Conservation (phyloP, 257 asterid species). For the Capsicum rhomboideum region DNA sequence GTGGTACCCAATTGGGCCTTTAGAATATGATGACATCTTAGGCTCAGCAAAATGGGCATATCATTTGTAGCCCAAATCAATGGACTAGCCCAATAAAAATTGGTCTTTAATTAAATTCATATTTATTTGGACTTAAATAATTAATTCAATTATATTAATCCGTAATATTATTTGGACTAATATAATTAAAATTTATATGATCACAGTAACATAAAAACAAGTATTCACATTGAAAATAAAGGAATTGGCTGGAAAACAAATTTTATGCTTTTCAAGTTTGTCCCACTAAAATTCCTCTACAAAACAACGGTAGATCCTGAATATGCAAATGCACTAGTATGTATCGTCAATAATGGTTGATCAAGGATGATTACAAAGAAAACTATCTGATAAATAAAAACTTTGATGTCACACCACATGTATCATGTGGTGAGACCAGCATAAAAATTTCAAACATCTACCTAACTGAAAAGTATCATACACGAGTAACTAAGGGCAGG, state of each 20-base stretch:
- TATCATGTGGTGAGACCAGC: background rate
- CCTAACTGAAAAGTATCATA: background rate
- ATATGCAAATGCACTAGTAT: background rate
- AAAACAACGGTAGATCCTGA: background rate
- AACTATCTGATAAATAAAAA: background rate
- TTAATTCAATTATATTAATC: no score
- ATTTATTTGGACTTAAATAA: no score
- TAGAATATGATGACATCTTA: no score
- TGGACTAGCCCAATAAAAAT: no score
- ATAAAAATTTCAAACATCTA: background rate
- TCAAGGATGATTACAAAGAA: background rate
- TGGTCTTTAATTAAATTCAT: no score
- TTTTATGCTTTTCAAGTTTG: background rate
- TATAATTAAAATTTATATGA: no score
- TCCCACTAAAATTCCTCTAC: background rate
- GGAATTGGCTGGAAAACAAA: background rate
- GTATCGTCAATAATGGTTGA: background rate
- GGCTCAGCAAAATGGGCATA: no score
- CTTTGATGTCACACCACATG: background rate
- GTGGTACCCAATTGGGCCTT: no score
- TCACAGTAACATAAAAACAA: background rate
- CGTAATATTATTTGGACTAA: no score
- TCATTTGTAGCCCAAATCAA: no score
- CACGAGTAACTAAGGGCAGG: background rate
- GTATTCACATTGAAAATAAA: background rate